Conservation (phyloP, 2,329 filamentous ascomycete species). For the Penicillium capsulatum region DNA sequence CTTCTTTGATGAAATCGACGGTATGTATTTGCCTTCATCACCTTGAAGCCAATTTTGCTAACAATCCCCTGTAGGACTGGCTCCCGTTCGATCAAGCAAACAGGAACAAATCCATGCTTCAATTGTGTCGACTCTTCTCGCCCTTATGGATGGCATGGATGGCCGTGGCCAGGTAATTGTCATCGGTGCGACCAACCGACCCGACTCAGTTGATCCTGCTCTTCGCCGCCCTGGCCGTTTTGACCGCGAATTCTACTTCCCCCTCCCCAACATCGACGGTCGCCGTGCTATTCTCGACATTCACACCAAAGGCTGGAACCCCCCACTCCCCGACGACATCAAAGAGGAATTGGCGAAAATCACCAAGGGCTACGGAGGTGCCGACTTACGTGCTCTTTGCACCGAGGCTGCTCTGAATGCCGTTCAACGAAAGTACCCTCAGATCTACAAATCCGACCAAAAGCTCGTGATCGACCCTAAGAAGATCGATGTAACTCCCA, state of each 20-base stretch:
- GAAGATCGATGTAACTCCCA: constrained; percentile 80
- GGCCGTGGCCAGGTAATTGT: constrained; percentile 97
- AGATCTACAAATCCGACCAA: constrained; percentile 87
- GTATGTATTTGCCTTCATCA: constrained; percentile 39
- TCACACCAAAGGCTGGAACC: constrained; percentile 90
- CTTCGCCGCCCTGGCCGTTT: constrained; percentile 89
- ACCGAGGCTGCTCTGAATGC: constrained; percentile 95
- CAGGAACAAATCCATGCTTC: constrained; percentile 98
- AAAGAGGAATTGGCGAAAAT: constrained; percentile 76
- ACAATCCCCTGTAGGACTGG: constrained; percentile 52
- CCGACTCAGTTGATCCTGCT: constrained; percentile 95
- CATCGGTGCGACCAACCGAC: constrained; percentile 96
- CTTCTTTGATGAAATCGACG: constrained; percentile 99
- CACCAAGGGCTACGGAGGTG: constrained; percentile 95
- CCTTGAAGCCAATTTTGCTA: constrained; percentile 4
- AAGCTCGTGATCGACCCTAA: constrained; percentile 84
- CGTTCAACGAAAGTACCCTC: constrained; percentile 90
- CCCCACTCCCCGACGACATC: constrained; percentile 67
- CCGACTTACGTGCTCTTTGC: constrained; percentile 86
- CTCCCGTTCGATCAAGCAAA: constrained; percentile 93
- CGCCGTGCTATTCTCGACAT: constrained; percentile 88
- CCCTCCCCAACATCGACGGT: constrained; percentile 74
- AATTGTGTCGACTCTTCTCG: constrained; percentile 90
- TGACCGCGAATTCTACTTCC: constrained; percentile 97
- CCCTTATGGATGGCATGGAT: constrained; percentile 97